These are phyloP conservation scores for Taphrina betulina DNA, from an alignment of 1,139 yeast genomes.

Conservation along the genomic window DNA sequence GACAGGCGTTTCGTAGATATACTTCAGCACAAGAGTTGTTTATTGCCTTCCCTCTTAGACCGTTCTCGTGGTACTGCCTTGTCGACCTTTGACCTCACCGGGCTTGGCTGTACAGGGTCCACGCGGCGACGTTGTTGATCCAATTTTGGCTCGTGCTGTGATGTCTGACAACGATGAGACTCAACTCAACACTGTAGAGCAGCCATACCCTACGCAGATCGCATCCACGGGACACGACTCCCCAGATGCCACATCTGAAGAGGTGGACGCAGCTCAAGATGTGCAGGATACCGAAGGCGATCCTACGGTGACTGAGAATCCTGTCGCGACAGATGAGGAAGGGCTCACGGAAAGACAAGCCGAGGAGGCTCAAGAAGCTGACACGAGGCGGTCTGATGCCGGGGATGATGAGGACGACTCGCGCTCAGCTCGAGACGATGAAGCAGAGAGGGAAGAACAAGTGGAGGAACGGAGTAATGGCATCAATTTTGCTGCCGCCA, in stretches of 20 bases:
- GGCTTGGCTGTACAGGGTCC: no score
- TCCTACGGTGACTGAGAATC: neutral
- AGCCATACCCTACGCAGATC: constrained; percentile 8
- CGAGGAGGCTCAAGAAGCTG: neutral
- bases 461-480: constrained; percentile 2
- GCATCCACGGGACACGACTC: neutral
- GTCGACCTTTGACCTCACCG: no score
- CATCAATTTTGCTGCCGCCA: constrained; percentile 27
- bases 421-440: constrained; percentile 1
- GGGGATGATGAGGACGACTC: neutral
- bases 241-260: neutral
- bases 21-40: no score
- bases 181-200: constrained; percentile 8
- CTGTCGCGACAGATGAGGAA: constrained; percentile 5
- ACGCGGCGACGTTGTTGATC: no score
- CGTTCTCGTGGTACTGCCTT: no score
- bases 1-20: no score
- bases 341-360: constrained; percentile 15
- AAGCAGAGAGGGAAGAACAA: neutral
- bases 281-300: constrained; percentile 15
- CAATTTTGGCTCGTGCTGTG: no score
- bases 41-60: no score
- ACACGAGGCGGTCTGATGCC: neutral
- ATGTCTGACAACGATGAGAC: constrained; percentile 9
- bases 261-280: constrained; percentile 4